These are phyloP conservation scores for Rhododendron ovatum DNA, from an alignment of 148 eudicot genomes.

Conservation along the genomic window DNA sequence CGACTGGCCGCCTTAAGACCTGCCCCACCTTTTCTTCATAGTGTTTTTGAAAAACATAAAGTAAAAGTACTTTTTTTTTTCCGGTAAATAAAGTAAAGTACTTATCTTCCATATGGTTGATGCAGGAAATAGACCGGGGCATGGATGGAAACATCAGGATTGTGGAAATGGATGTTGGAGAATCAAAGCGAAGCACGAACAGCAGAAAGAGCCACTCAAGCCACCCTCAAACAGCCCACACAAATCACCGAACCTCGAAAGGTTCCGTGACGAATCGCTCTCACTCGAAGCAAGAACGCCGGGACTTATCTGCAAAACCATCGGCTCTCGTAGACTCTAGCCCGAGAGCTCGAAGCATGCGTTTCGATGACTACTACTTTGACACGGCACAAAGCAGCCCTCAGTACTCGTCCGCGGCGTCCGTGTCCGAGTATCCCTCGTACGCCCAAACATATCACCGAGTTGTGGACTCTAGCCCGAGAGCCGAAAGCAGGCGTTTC, in stretches of 20 bases:
- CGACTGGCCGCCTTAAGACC: too few species aligned
- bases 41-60: too few species aligned
- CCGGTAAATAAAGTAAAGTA: not conserved
- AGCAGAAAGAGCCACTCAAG: slow-evolving; percentile 40
- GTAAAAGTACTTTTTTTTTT: too few species aligned
- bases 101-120: not conserved
- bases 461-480: not conserved
- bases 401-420: slow-evolving; percentile 40
- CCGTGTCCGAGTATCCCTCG: slow-evolving; percentile 30
- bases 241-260: slow-evolving; percentile 37
- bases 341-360: slow-evolving; percentile 2
- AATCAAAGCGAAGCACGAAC: slow-evolving; percentile 28
- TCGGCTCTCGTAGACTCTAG: slow-evolving; percentile 60
- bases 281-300: slow-evolving; percentile 33
- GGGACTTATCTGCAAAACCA: slow-evolving; percentile 54
- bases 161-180: slow-evolving; percentile 83
- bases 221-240: slow-evolving; percentile 25
- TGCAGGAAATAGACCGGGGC: slow-evolving; percentile 31
- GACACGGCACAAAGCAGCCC: slow-evolving; percentile 72
- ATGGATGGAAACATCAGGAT: slow-evolving; percentile 69
- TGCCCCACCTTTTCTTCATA: too few species aligned
- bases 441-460: not conserved
- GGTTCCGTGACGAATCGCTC: slow-evolving; percentile 16
- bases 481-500: not conserved
- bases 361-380: too few species aligned